Base-by-base conservation (phyloP, 2,329 filamentous ascomycete species). In the Apiospora kogelbergensis region DNA sequence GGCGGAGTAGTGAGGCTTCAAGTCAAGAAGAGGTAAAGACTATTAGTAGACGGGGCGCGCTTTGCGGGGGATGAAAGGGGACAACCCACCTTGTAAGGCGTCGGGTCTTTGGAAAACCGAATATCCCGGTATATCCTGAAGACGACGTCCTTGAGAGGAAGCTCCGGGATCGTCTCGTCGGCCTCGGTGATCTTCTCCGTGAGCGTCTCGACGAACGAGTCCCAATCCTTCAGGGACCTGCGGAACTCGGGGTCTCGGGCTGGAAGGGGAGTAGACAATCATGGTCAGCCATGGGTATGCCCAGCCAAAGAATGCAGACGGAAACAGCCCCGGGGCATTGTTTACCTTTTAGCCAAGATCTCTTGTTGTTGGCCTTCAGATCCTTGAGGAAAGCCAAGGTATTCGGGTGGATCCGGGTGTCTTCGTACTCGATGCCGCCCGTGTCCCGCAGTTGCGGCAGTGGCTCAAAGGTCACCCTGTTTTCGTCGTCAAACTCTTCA, bases 121-220 rank as follows among this genome's bases (percentile, higher is more conserved):
- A 96, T 87, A 75, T 97, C 94, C 74, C 94, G 86, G 80, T 97
- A 94, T 70, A 97, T 96, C 70, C 94, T 90, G 78, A 95, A 97
- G 64, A 94, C 89, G 73, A 97, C 84, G 77, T 97, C 94, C 79
- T 97, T 96, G 67, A 91, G 84, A 1, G 95, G 95, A 26, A 97
- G 83, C 74, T 97, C 94, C 0, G 95, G 95, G 53, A 97, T 89
- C 0, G 94, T 97, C 68, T 91, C 89, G 77, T 98, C 95, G 46
- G 86, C 85, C 69, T 91, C 89, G 24, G 88, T 87, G 67, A 97
- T 85, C 71, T 89, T 91, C 70, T 91, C 85, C 0, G 91, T 93
- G 46, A 96, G 83, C 11, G 84, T 84, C 73, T 93, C 91, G 44
- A 96, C 88, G 75, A 95, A 97, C 1, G 89, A 88, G 64, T 93